Base-by-base conservation (phyloP, 495 filamentous ascomycete species). In the Cercophora sp. region DNA sequence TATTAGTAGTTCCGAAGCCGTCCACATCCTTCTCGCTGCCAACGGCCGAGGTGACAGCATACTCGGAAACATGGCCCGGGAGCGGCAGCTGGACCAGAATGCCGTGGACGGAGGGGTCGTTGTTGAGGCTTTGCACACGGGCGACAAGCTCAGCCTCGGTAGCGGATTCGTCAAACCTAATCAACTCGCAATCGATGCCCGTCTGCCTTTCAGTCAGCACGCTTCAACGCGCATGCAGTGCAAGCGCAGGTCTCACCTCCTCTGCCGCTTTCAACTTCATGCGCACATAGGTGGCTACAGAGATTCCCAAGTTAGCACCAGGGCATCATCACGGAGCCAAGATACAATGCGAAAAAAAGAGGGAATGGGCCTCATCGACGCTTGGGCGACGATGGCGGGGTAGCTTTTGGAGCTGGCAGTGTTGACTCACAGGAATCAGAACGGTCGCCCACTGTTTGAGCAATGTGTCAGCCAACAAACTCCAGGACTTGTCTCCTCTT, bases 181-280 rank as follows among this genome's bases (percentile, higher is more conserved):
- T 75, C 54, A 96, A 72, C 58, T 89, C 84, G 76, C 91, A 96
- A 53, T 79, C 78, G 63, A 98, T 96, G 65, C 88, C 89, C 62
- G 89, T 89, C 88, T 94, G 51, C 34, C 5, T 8, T 9, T 22
- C 15, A 20, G 48, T 37, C 8, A 19, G 22, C 31, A 31, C 22
- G 35, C 9, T 51, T 20, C 27, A 56, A 49, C 57, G 53, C 51
- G 48, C 48, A 45, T 74, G 8, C 6, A 43, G 40, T 5, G 19
- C 4, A 16, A 47, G 25, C n/a, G 24, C 15, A 47, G 36, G 8
- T 5, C 46, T 48, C 31, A 92, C 89, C 80, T 98, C 92, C 67
- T 91, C 79, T 24, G 93, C 93, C 50, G 93, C 93, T 78, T 96
- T 97, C 62, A 96, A 70, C 74, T 98, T 98, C 93, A 98, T 98